Evolutionary conservation across 1,139 yeast species (phyloP), one percentile per base, ranked within the genome.

Genomic region (Pichiaceae sp.): DNA sequence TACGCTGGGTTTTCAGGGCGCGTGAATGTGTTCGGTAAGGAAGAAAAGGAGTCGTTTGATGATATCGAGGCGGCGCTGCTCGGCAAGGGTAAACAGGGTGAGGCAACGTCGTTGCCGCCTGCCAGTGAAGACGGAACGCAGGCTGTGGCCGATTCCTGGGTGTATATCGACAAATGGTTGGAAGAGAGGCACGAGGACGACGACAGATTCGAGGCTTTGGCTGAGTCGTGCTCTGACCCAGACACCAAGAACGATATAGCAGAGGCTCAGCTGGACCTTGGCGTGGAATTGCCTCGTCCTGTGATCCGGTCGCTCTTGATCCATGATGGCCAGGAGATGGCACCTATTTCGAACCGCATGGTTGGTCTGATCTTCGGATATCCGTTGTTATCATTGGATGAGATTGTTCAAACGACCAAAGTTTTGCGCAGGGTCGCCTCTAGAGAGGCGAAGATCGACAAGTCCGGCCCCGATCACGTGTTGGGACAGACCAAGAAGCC

Each of bases 261-360:
- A 24, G 79, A 74, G 46, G 80, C 81, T 23, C 86, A 80, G 53
- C 70, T 70, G 47, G 87, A 79, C 53, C 61, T 81, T 49, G 68
- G 64, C 26, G 60, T 77, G 21, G 60, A 56, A 39, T 64, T 80
- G 29, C 91, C 91, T 1, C 60, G 69, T 5, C 70, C 82, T 36
- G 75, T 81, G 8, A 50, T 69, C 27, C 79, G 79, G 20, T 78
- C 79, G 33, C 65, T 70, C 45, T 64, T 72, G 40, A 57, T 76
- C 29, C 84, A 83, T 38, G 89, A 80, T 48, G 91, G 91, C 15
- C 91, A 81, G 56, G 64, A 69, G 52, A 58, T 69, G 53, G 44
- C 73, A 51, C 69, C 66, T 15, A 58, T 65, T 15, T 52, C 64
- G 41, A 68, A 75, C 17, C 75, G 76, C 17, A 67, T 71, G 16